Evolutionary conservation across 1,284 basidiomycete genomes (phyloP), one percentile per base, ranked within the genome.

Genomic region (Volvariella volvacea): DNA sequence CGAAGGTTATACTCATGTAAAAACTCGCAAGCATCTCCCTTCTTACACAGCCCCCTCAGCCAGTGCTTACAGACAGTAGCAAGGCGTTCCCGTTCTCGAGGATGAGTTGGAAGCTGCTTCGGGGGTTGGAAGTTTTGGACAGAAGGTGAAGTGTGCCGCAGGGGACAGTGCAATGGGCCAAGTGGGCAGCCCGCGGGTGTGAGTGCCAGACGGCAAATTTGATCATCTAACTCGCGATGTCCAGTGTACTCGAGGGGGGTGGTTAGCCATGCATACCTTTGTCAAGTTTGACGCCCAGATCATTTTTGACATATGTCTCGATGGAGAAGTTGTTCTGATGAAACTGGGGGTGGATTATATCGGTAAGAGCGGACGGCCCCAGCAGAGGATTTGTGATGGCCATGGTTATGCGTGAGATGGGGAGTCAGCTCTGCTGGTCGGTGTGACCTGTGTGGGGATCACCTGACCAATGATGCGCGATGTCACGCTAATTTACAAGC

Each of bases 31-130:
- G 87, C 85, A 61, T 96, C 91, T 46, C 93, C 95, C 65, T 99
- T 99, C 71, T 99, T 99, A 70, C 96, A 99, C 33, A 99, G 74
- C 21, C 96, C 96, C 49, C 96, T 80, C 25, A 99, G 80, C 91
- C 95, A 99, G 68, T 99, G 96, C 71, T 99, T 99, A 72, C 96
- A 99, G n/a, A 99, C 91, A 0, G 92, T 95, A 16, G 88, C 81
- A 40, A 92, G 74, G 49, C 91, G 83, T 59, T 93, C 90, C 48
- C 92, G 73, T 58, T 93, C 91, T 41, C 83, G 77, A 20, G 85
- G 88, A 57, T 92, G 87, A 0, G 78, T 79, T 1, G 90, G 88
- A 2, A 85, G 66, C 48, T 85, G 83, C 48, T 88, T 86, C 2
- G 87, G 81, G 0, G 88, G 87, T 58, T 89, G 84, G 56, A 96